Base-by-base conservation (phyloP, 2,329 filamentous ascomycete species). In the Aspergillus bombycis region DNA sequence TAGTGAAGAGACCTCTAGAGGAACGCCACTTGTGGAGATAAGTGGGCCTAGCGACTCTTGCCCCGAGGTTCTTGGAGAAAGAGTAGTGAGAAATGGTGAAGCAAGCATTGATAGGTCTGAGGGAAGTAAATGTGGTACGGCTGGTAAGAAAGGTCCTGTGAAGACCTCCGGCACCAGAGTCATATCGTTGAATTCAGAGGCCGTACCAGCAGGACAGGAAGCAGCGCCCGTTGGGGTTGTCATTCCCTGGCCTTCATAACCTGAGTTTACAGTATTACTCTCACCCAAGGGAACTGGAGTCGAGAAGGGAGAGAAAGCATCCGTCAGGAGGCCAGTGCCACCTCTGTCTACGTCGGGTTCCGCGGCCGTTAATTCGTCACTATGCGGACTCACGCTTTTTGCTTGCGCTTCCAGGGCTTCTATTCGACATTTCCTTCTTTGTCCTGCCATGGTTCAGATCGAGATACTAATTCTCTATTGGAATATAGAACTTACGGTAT, bases 401-500 rank as follows among this genome's bases (percentile, higher is more conserved):
- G 58, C 43, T 46, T 58, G 64, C 50, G 52, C 52, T 52, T 71
- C 64, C 10, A 71, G 64, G 14, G 58, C 63, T 21, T 67, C 64
- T 8, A 68, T 48, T 32, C 61, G 64, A 50, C 69, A 62, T 46
- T 60, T 70, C 57, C 57, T 70, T 52, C 64, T 62, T 56, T 64
- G 62, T 2, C 67, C 67, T 70, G 34, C 45, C 11, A 21, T 1
- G 9, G 26, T 12, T 61, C 19, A 65, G 50, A 21, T 3, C 7
- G 45, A 48, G 8, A 48, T 16, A 26, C 12, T 2, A 21, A n/a
- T 36, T 23, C 5, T 52, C 7, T 16, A 50, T n/a, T 6, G 28
- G 19, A 8, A 1, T 4, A 28, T n/a, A 34, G n/a, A 28, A 66
- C 64, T 23, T 63, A 73, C 75, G 76, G 61, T 86, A 87, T 75